These are phyloP conservation scores for Colletotrichum zoysiae DNA, from an alignment of 2,329 filamentous ascomycete species.

Conservation along the genomic window DNA sequence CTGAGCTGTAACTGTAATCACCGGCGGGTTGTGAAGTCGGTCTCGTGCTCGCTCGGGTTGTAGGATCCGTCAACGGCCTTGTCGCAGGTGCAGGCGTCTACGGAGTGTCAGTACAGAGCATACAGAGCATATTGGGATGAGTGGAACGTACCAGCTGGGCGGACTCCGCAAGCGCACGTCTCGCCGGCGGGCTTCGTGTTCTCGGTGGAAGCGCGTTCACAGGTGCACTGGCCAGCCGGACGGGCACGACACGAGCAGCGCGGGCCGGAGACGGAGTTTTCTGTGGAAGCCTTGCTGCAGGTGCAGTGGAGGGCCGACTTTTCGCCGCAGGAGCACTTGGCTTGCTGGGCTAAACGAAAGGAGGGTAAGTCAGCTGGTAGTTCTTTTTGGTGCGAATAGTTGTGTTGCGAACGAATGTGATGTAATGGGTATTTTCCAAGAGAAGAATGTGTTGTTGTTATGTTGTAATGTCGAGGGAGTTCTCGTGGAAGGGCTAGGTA, in stretches of 20 bases:
- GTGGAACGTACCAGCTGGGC: slow-evolving; percentile 72
- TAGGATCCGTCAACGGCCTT: slow-evolving; percentile 74
- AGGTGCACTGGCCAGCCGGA: slow-evolving; percentile 84
- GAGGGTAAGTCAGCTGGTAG: slow-evolving; percentile 16
- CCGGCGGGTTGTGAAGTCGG: slow-evolving; percentile 82
- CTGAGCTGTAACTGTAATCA: background rate
- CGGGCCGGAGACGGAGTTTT: slow-evolving; percentile 80
- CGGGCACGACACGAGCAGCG: slow-evolving; percentile 88
- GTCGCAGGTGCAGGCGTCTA: slow-evolving; percentile 85
- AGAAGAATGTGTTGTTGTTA: background rate
- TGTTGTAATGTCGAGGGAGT: slow-evolving; percentile 12
- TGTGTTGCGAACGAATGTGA: slow-evolving; percentile 22
- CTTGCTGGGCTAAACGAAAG: slow-evolving; percentile 66
- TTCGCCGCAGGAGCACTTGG: slow-evolving; percentile 90
- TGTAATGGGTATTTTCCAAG: background rate
- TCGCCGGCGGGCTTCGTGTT: slow-evolving; percentile 72
- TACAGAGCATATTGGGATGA: background rate
- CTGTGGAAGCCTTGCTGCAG: slow-evolving; percentile 80
- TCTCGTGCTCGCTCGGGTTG: slow-evolving; percentile 76
- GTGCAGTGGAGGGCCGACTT: slow-evolving; percentile 87
- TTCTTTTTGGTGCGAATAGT: background rate
- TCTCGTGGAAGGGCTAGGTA: background rate
- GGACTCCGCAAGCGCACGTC: slow-evolving; percentile 82
- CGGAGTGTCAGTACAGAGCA: slow-evolving; percentile 1
- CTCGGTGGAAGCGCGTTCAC: slow-evolving; percentile 77